Base-by-base conservation (phyloP, 108 stramenopile genomes). In the Nitzschia palea region DNA sequence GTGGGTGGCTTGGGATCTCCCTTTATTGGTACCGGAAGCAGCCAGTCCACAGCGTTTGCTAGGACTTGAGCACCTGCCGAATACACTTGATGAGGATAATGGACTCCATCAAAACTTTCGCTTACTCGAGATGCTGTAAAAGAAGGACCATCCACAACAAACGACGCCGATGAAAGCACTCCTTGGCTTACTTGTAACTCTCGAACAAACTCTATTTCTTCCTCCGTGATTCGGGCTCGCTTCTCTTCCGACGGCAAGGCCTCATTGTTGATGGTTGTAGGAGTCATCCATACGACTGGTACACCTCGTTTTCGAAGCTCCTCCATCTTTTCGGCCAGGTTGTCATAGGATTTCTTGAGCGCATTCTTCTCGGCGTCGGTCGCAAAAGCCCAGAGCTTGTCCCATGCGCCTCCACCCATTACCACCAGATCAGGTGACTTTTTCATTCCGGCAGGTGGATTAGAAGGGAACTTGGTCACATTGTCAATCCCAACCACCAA, bases 61-160 rank as follows among this genome's bases (percentile, higher is more conserved):
- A 93, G 68, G 28, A 95, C 93, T 72, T 95, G 94, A 14, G 84
- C 86, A 9, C 90, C 88, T 9, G 85, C 94, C 55, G 86, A 78
- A 60, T 95, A 95, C 1, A 95, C 77, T 29, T 78, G 47, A 43
- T 80, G 80, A 25, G 94, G 94, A 56, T 95, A 95, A 55, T 95
- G 90, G 0, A 95, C 90, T n/a, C 94, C 94, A 70, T 95, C 94
- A 70, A 72, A 89, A 30, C 85, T 87, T 43, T 95, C 94, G 0
- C 62, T 50, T 0, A 85, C 90, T 44, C 89, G 73, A 8, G 68
- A 62, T 42, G 51, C 34, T 0, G 91, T 89, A 52, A 95, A 89
- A 15, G 82, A 62, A 8, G 80, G 79, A 0, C 90, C 89, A 54
- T 92, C 89, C 12, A 95, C 57, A 2, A 92, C 87, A 66, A 91